Conservation (phyloP, 139 green algal genomes). For the Chlamydomonas sp. region DNA sequence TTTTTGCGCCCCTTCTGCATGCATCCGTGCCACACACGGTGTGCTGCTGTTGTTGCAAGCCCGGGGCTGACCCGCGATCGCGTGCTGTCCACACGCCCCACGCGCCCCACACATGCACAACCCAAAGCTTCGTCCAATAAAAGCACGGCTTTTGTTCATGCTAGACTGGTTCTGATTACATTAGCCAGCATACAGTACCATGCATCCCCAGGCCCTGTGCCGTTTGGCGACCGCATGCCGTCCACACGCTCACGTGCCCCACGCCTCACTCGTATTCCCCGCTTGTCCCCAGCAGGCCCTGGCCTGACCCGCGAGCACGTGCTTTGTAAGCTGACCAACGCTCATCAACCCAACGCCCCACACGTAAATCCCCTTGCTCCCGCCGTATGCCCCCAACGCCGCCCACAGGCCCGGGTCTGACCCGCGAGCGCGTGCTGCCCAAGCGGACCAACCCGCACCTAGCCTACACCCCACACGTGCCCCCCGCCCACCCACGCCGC, state of each 20-base stretch:
- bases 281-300: not conserved
- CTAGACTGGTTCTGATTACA: too few relatives aligned
- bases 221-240: not conserved
- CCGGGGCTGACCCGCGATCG: too few relatives aligned
- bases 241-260: not conserved
- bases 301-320: conserved; percentile 3
- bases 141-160: too few relatives aligned
- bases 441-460: not conserved
- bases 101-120: too few relatives aligned
- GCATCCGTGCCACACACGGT: too few relatives aligned
- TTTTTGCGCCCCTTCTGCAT: too few relatives aligned
- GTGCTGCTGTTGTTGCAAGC: too few relatives aligned
- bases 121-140: too few relatives aligned
- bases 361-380: too few relatives aligned
- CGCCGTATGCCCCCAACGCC: not conserved
- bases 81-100: too few relatives aligned
- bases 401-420: not conserved
- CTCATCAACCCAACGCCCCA: not conserved
- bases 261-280: not conserved
- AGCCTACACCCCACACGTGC: not conserved
- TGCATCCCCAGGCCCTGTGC: not conserved
- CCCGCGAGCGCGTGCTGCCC: not conserved
- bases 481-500: not conserved
- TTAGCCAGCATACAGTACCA: too few relatives aligned
- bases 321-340: not conserved